These are phyloP conservation scores for Spiromastix sp. DNA, from an alignment of 2,329 filamentous ascomycete species.

Conservation along the genomic window DNA sequence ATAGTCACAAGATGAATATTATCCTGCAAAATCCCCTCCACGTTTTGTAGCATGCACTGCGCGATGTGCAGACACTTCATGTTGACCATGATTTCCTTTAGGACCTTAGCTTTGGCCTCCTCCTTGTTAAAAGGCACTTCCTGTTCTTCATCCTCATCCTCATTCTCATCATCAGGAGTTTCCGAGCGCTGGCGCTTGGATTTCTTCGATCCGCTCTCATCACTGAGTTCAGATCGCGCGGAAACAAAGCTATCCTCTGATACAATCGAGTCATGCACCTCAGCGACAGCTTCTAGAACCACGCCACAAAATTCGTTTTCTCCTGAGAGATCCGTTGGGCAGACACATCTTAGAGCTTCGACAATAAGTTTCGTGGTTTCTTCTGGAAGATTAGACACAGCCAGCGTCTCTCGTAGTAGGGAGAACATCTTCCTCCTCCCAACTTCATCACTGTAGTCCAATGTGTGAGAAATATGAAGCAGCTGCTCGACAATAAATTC, in stretches of 20 bases:
- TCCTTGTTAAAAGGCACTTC: conserved; percentile 36
- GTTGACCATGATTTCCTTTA: conserved; percentile 90
- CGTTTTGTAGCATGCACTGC: conserved; percentile 93
- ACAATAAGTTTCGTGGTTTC: conserved; percentile 83
- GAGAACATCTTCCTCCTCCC: conserved; percentile 93
- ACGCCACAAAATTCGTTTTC: conserved; percentile 42
- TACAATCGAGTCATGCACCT: conserved; percentile 89
- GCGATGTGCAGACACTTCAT: conserved; percentile 97
- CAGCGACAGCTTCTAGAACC: conserved; percentile 82
- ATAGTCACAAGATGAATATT: conserved; percentile 93
- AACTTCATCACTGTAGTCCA: conserved; percentile 97
- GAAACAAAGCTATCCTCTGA: conserved; percentile 83
- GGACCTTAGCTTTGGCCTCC: conserved; percentile 54
- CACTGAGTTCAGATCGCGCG: conserved; percentile 73
- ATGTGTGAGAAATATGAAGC: conserved; percentile 77
- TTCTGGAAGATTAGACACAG: conserved; percentile 78
- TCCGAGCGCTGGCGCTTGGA: conserved; percentile 20
- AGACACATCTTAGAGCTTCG: conserved; percentile 72
- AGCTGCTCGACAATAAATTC: conserved; percentile 96
- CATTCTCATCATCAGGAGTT: conserved; percentile 35
- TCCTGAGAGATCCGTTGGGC: conserved; percentile 47
- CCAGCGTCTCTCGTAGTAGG: conserved; percentile 73
- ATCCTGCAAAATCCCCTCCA: conserved; percentile 75
- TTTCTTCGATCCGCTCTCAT: conserved; percentile 44
- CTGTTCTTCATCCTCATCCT: conserved; percentile 52